Evolutionary conservation across 2,329 filamentous ascomycete species (phyloP), one percentile per base, ranked within the genome.

Genomic region (Ophiostoma ulmi): DNA sequence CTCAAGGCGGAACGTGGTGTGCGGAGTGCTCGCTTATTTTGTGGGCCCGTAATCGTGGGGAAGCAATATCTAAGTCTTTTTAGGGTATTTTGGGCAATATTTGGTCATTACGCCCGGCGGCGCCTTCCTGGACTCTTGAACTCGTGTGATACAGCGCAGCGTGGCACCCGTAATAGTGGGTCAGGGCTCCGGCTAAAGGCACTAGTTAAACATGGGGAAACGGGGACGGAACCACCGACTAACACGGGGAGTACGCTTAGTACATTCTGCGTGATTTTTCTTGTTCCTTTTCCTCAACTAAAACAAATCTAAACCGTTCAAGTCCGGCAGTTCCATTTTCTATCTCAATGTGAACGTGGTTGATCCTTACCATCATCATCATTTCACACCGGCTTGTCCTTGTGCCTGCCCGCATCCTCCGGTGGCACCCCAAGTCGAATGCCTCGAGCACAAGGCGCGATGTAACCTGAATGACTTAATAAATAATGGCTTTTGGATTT

Each of bases 191-290:
- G 5, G 52, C 10, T 26, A 4, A 26, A 58, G n/a, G n/a, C 52
- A 58, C 52, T 58, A 58, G n/a, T 22, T 3, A 63, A 63, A 36
- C n/a, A 20, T 22, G 48, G 58, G 58, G 58, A 63, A 63, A 36
- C n/a, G 52, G 52, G 17, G 52, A 63, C 58, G 58, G 58, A 63
- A 63, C 58, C 26, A 17, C 58, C 58, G 58, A 36, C 58, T 63
- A 26, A 36, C 58, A 35, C 58, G n/a, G 26, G n/a, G n/a, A n/a
- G 1, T 17, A 44, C 39, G 39, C 39, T 14, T 31, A 31, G 31
- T 31, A 31, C 26, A 26, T 26, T 26, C 26, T 26, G 26, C 26
- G 26, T 26, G 31, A 31, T 3, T 3, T 31, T 31, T 14, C 5
- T 26, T 7, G 7, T 3, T 58, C 11, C 7, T 31, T 31, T 31